Conservation (phyloP, 2,329 filamentous ascomycete species). For the Xylaria polymorpha region DNA sequence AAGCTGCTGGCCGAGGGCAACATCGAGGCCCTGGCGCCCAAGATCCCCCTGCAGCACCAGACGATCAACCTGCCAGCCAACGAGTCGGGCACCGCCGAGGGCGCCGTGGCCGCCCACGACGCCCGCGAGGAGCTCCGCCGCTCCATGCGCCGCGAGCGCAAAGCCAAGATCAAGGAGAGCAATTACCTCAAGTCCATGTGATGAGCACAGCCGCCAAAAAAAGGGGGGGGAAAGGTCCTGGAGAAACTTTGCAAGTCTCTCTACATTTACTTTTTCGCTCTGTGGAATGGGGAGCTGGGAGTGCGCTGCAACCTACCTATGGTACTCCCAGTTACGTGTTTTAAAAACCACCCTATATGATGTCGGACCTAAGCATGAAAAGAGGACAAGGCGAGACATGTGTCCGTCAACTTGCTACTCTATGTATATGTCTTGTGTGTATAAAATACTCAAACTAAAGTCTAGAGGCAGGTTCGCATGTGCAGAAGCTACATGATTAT, state of each 20-base stretch:
- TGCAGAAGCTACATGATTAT: background rate
- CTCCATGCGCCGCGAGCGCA: constrained; percentile 79
- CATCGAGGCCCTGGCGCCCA: constrained; percentile 71
- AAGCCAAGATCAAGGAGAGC: constrained; percentile 81
- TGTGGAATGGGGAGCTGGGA: background rate
- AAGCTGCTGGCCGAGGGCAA: constrained; percentile 73
- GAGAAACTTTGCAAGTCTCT: background rate
- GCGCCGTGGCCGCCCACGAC: constrained; percentile 60
- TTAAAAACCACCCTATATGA: background rate
- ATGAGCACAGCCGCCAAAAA: constrained; percentile 34
- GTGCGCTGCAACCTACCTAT: background rate
- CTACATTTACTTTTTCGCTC: background rate
- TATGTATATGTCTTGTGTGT: constrained; percentile 31
- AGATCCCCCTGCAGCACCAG: constrained; percentile 82
- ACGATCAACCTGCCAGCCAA: constrained; percentile 75
- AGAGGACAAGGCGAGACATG: background rate
- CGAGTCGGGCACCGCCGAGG: constrained; percentile 56
- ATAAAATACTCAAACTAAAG: constrained; percentile 10
- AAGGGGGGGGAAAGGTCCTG: background rate
- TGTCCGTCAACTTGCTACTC: background rate
- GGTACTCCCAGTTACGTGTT: background rate
- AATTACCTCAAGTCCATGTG: constrained; percentile 89
- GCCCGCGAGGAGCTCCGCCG: constrained; percentile 73
- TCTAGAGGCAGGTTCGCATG: constrained; percentile 12
- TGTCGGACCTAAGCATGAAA: background rate